phyloP scores from a whole-genome alignment of 305 asterid species.

The Fraxinus nigra region DNA sequence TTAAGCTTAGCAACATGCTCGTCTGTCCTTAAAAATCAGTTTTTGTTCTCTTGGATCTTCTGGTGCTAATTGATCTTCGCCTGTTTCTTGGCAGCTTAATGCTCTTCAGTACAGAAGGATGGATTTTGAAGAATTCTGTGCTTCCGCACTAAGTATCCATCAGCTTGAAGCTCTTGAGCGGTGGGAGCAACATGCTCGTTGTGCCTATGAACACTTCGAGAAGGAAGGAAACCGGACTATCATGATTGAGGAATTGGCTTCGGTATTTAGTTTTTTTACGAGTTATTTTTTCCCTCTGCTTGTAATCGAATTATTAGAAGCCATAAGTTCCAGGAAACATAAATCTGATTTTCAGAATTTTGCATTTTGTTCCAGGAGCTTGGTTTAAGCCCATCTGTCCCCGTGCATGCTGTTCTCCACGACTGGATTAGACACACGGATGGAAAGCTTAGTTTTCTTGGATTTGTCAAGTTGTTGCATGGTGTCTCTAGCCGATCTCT shows the following conservation, averaged over 20 bases:
- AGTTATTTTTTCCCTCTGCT: neutral
- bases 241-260: conserved; percentile 70
- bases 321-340: neutral
- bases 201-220: conserved; percentile 71
- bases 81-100: conserved; percentile 41
- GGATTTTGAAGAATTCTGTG: conserved; percentile 81
- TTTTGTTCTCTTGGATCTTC: neutral
- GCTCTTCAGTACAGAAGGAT: conserved; percentile 75
- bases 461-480: conserved; percentile 63
- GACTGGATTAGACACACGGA: conserved; percentile 76
- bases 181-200: conserved; percentile 81
- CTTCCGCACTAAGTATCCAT: conserved; percentile 61
- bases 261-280: conserved; percentile 36
- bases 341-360: neutral
- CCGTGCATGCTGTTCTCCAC: conserved; percentile 65
- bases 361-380: conserved; percentile 50
- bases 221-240: conserved; percentile 73
- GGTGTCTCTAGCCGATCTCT: conserved; percentile 59
- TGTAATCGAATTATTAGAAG: neutral
- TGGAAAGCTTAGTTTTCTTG: conserved; percentile 76
- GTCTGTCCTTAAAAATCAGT: neutral
- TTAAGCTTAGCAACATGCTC: neutral
- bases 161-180: conserved; percentile 66
- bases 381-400: conserved; percentile 67
- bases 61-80: conserved; percentile 17